Evolutionary conservation across 2,329 filamentous ascomycete genomes (phyloP).

Genomic region (Davidsoniella eucalypti): DNA sequence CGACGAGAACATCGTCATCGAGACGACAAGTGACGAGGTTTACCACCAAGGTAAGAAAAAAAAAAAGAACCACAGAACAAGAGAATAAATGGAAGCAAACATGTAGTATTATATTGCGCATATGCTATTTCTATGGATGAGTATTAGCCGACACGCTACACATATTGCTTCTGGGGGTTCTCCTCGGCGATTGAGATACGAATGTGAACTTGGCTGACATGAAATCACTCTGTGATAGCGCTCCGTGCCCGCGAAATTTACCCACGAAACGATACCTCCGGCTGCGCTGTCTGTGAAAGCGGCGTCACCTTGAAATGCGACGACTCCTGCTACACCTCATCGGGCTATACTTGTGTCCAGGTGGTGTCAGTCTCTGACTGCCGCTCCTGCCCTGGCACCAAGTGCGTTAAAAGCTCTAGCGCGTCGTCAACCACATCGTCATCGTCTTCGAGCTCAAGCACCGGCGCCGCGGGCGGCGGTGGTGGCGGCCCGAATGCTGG

Average conservation of each 20-base stretch:
- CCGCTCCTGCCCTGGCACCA: slow-evolving; percentile 14
- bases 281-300: slow-evolving; percentile 13
- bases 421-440: slow-evolving; percentile 1
- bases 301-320: slow-evolving; percentile 13
- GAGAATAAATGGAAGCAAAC: slow-evolving; percentile 3
- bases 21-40: slow-evolving; percentile 13
- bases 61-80: background rate
- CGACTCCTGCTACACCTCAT: slow-evolving; percentile 11
- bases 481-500: slow-evolving; percentile 50
- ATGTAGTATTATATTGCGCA: too few species aligned
- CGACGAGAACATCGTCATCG: slow-evolving; percentile 12
- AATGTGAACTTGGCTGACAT: background rate
- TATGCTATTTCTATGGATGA: too few species aligned
- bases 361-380: slow-evolving; percentile 14
- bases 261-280: slow-evolving; percentile 12
- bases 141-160: too few species aligned
- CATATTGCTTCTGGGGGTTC: too few species aligned
- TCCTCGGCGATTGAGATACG: background rate
- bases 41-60: slow-evolving; percentile 13
- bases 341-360: slow-evolving; percentile 14
- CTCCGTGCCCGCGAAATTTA: slow-evolving; percentile 13
- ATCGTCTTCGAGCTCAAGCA: background rate
- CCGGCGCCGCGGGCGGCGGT: slow-evolving; percentile 12
- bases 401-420: slow-evolving; percentile 10
- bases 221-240: slow-evolving; percentile 2